Base-by-base conservation (phyloP, 805 yeast species). In the Starmerella potacharoeniae region DNA sequence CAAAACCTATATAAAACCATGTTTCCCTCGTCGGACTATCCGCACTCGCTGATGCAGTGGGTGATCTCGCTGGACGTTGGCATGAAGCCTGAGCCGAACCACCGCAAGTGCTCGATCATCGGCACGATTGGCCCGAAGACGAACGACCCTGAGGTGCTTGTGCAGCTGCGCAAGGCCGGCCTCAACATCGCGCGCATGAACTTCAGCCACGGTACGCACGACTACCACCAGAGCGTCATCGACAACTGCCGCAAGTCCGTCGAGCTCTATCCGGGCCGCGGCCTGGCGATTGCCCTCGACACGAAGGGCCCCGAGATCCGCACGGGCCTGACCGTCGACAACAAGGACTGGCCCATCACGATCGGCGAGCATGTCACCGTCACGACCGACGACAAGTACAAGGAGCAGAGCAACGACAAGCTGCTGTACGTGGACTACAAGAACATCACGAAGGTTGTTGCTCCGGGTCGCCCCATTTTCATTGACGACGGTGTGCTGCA, bases 231-330 rank as follows among this genome's bases (percentile, higher is more conserved):
- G 76, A 76, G 87, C 60, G 98, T 93, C 67, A 77, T 93, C 72
- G 97, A 91, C 80, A 91, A 93, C 70, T 88, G 97, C 66, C 85
- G 95, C 76, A 83, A 88, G 74, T 89, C 97, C 62, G 96, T 86
- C 75, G 83, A 82, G 73, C 72, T 84, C 55, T 89, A 84, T 74
- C 81, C 86, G 63, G 97, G 97, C 69, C 87, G 97, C 77, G 98
- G 97, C 54, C 79, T 93, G 68, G 97, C 96, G 60, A 90, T 93
- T 74, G 98, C 98, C 62, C 82, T 93, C 67, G 98, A 93, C 74
- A 93, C 97, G 73, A 93, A 93, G 81, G 98, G 98, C 66, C 98
- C 98, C 61, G 98, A 93, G 77, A 93, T 93, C 77, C 87, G 98
- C 82, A 91, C 98, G 57, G 98, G 98, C 74, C 82, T 89, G 73